phyloP scores from a whole-genome alignment of 2,329 filamentous ascomycete genomes.

The Pestalotiopsis sp. region DNA sequence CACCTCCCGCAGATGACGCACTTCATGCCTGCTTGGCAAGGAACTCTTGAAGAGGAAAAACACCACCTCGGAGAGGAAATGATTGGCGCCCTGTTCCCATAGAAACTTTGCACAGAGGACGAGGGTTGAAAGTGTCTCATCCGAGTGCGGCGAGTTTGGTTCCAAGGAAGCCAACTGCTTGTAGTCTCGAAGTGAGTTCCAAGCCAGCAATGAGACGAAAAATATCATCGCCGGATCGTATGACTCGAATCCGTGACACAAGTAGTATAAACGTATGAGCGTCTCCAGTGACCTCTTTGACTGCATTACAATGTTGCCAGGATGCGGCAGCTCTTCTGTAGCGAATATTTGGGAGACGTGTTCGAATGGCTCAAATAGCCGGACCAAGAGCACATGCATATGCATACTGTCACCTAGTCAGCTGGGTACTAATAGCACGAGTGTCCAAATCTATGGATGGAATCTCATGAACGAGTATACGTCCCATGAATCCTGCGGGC shows the following conservation, averaged over 20 bases:
- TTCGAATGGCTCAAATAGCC: conserved; percentile 31
- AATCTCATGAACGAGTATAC: background rate
- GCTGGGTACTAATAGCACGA: background rate
- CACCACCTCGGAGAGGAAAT: conserved; percentile 23
- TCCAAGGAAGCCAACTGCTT: conserved; percentile 7
- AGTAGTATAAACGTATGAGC: conserved; percentile 33
- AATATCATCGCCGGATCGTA: conserved; percentile 23
- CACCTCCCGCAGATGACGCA: conserved; percentile 19
- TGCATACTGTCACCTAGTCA: conserved; percentile 32
- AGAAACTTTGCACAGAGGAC: conserved; percentile 29
- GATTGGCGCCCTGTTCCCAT: conserved; percentile 28
- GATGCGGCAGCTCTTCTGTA: conserved; percentile 15
- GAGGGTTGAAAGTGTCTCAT: conserved; percentile 25
- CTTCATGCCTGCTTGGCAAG: conserved; percentile 20
- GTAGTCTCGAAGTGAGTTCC: conserved; percentile 21
- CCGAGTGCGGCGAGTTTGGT: conserved; percentile 11
- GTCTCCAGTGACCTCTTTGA: conserved; percentile 29
- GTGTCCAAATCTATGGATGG: background rate
- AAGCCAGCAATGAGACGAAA: conserved; percentile 24
- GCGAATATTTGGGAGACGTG: conserved; percentile 16
- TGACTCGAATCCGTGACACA: conserved; percentile 32
- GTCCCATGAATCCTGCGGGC: background rate
- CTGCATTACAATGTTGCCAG: conserved; percentile 19
- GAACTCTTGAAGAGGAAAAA: conserved; percentile 23
- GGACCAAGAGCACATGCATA: conserved; percentile 38